Evolutionary conservation across 1,139 yeast species (phyloP), one percentile per base, ranked within the genome.

Genomic region (Barnettozyma hawaiiensis): DNA sequence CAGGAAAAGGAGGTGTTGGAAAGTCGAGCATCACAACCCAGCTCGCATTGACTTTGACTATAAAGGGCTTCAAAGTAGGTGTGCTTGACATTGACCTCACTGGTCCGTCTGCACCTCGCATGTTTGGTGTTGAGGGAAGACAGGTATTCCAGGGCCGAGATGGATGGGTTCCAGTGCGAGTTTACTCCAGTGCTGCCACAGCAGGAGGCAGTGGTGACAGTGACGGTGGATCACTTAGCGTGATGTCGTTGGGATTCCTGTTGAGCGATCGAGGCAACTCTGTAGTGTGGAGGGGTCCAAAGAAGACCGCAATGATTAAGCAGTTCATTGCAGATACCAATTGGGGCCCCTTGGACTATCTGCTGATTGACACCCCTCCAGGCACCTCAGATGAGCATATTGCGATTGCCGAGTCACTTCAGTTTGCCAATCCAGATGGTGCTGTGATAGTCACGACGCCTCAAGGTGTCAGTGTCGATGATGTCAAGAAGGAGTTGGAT

Each of bases 321-420:
- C 99, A 94, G 63, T 90, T 94, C 58, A 69, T 94, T 36, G 78
- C 79, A 48, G 97, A 92, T 60, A 96, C 92, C 1, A 77, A 78
- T 16, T 94, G 98, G 98, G 41, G 39, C 5, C 74, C 73, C 15
- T 59, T 69, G 37, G 70, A 66, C 22, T 94, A 86, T 59, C 65
- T 94, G 44, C 67, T 94, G 35, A 90, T 94, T 8, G 99, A 94
- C 59, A 92, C 99, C 0, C 99, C 99, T 0, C 99, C 99, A 0
- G 99, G 99, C 0, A 92, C 99, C 0, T 84, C 96, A 0, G 99
- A 94, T 62, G 99, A 94, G 62, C 99, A 94, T 63, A 92, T 94
- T 35, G 90, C 97, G 3, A 83, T 94, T 24, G 97, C 97, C 2
- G 97, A 94, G 61, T 95, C 87, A 60, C 70, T 92, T 40, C 66